These are phyloP conservation scores for Aureobasidium sp. DNA, from an alignment of 2,329 filamentous ascomycete genomes.

Conservation along the genomic window DNA sequence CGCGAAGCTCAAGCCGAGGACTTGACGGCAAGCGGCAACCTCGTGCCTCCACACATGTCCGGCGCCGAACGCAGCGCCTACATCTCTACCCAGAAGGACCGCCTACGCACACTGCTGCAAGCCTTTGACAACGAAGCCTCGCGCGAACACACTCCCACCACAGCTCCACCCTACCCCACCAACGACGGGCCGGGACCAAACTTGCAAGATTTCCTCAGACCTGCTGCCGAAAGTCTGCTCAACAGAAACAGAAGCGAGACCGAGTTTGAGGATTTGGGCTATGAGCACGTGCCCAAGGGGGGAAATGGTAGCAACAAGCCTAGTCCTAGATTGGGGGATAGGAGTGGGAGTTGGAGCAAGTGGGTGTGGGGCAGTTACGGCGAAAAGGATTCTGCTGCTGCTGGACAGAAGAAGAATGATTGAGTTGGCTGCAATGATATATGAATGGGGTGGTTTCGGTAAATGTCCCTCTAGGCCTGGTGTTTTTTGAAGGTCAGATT, in stretches of 20 bases:
- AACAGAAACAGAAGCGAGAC: slow-evolving; percentile 78
- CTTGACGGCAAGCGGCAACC: slow-evolving; percentile 50
- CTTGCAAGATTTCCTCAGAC: slow-evolving; percentile 20
- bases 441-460: not conserved
- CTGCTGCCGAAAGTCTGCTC: slow-evolving; percentile 40
- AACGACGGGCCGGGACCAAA: slow-evolving; percentile 4
- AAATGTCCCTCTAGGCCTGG: not conserved
- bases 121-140: slow-evolving; percentile 75
- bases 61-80: slow-evolving; percentile 66
- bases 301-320: slow-evolving; percentile 13
- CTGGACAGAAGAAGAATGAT: slow-evolving; percentile 29
- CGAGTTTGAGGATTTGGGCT: slow-evolving; percentile 62
- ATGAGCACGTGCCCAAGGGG: slow-evolving; percentile 31
- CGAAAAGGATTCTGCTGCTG: slow-evolving; percentile 29
- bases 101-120: slow-evolving; percentile 64
- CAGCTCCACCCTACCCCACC: slow-evolving; percentile 3
- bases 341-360: slow-evolving; percentile 27
- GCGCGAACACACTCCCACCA: slow-evolving; percentile 24
- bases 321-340: slow-evolving; percentile 14
- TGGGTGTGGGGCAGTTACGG: slow-evolving; percentile 34
- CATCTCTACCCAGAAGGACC: slow-evolving; percentile 71
- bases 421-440: not conserved
- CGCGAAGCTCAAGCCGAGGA: slow-evolving; percentile 41
- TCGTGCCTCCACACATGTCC: slow-evolving; percentile 65
- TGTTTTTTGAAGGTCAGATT: too few species aligned